Conservation (phyloP, 345 rosid genomes). For the Eutrema yunnanense region DNA sequence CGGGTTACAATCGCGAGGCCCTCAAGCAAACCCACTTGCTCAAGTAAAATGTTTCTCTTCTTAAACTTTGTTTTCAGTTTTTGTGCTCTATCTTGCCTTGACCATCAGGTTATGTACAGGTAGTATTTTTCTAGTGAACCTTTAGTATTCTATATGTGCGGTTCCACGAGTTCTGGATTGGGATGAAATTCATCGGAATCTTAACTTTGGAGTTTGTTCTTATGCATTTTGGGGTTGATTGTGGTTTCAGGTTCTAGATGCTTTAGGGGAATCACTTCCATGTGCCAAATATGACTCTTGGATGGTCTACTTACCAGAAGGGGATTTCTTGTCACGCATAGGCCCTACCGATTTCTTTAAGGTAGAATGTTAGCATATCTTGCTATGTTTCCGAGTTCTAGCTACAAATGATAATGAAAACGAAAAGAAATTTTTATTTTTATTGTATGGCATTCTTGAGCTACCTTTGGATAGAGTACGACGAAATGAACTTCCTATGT, state of each 20-base stretch:
- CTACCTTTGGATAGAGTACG: neutral
- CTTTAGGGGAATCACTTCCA: constrained; percentile 80
- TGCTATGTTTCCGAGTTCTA: neutral
- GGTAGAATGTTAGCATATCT: constrained; percentile 34
- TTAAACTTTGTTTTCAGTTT: too few species aligned
- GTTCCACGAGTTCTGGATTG: neutral
- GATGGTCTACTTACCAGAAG: constrained; percentile 96
- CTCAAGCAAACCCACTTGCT: constrained; percentile 91
- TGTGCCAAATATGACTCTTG: constrained; percentile 86
- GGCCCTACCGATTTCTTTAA: constrained; percentile 91
- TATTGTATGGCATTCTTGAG: too few species aligned
- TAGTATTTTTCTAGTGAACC: too few species aligned
- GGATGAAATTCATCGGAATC: neutral
- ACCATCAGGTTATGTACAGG: too few species aligned
- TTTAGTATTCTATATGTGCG: too few species aligned
- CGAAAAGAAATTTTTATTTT: neutral
- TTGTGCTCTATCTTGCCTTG: neutral
- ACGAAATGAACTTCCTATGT: neutral
- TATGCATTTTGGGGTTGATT: constrained; percentile 1
- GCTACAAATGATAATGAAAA: neutral
- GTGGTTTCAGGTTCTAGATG: constrained; percentile 69
- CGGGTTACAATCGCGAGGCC: constrained; percentile 86
- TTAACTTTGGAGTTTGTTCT: neutral
- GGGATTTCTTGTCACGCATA: constrained; percentile 79
- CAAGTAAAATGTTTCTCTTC: constrained; percentile 43